Base-by-base conservation (phyloP, 2,329 filamentous ascomycete species). In the Laburnicola sp. region DNA sequence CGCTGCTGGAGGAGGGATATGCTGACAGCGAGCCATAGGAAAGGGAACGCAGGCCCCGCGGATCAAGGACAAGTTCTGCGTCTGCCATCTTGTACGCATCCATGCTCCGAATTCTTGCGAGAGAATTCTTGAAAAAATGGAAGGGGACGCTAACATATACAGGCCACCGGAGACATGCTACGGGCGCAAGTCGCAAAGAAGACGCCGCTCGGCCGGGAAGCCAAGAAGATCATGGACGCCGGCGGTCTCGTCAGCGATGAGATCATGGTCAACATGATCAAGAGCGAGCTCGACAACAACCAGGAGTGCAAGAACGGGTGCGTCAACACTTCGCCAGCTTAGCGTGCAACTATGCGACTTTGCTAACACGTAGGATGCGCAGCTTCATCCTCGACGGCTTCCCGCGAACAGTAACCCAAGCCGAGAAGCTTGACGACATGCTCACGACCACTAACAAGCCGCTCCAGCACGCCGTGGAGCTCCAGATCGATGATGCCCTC, bases 201-300 rank as follows among this genome's bases (percentile, higher is more conserved):
- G 86, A 99, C 94, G 51, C 78, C 89, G 53, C 86, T 99, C 60
- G 94, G 94, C 65, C 85, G 89, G 72, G 91, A 97, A 81, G 94
- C 94, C 62, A 99, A 99, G 87, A 97, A 97, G 86, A 99, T 99
- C 76, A 99, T 99, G 94, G 94, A 99, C 73, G 88, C 93, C 74
- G 94, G 94, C 67, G 93, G 93, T 64, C 86, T 99, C 53, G 94
- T 99, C 74, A 96, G 91, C 76, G 94, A 99, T 76, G 93, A 97
- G 74, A 99, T 99, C 73, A 93, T 99, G 84, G 89, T 99, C 76
- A 91, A 93, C 77, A 99, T 99, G 94, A 99, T 99, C 81, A 93
- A 94, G 85, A 89, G 87, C 74, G 93, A 99, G 82, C 84, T 99
- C 45, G 89, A 95, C 70, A 88, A 83, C 78, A 99, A 99, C 81